These are phyloP conservation scores for Kwoniella pini DNA, from an alignment of 768 basidiomycete species.

Conservation along the genomic window DNA sequence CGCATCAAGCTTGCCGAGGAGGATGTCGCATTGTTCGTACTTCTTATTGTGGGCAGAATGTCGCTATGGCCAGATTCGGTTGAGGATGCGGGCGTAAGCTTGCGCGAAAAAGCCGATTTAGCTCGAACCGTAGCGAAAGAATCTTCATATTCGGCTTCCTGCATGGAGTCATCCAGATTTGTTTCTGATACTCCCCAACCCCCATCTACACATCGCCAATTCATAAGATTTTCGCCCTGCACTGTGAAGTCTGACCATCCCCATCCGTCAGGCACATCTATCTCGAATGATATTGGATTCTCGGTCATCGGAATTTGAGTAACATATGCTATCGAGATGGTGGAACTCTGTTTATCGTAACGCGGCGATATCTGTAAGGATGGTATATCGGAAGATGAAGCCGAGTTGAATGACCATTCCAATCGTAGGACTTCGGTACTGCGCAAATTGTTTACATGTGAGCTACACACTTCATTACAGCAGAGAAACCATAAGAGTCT, in stretches of 20 bases:
- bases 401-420: constrained; percentile 37
- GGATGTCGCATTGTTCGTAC: neutral
- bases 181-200: constrained; percentile 15
- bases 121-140: constrained; percentile 35
- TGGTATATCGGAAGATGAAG: constrained; percentile 10
- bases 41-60: neutral
- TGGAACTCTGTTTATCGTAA: constrained; percentile 17
- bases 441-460: neutral
- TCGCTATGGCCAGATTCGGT: neutral
- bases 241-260: constrained; percentile 33
- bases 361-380: constrained; percentile 20
- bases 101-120: neutral
- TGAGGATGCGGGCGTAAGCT: constrained; percentile 2
- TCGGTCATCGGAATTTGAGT: constrained; percentile 1
- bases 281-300: constrained; percentile 16
- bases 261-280: constrained; percentile 36
- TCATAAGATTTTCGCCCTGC: constrained; percentile 16
- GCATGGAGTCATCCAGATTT: constrained; percentile 16
- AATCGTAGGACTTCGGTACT: constrained; percentile 38
- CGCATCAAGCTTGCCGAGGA: constrained; percentile 28
- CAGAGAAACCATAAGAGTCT: neutral
- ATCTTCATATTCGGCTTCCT: constrained; percentile 22
- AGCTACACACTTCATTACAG: no score
- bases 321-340: constrained; percentile 27
- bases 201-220: constrained; percentile 29